A percentile compares a stretch with the other conserved stretches of the same genome.
Evolutionary conservation across 305 asterid species (phyloP).

Genomic region (Rubia balearica): DNA sequence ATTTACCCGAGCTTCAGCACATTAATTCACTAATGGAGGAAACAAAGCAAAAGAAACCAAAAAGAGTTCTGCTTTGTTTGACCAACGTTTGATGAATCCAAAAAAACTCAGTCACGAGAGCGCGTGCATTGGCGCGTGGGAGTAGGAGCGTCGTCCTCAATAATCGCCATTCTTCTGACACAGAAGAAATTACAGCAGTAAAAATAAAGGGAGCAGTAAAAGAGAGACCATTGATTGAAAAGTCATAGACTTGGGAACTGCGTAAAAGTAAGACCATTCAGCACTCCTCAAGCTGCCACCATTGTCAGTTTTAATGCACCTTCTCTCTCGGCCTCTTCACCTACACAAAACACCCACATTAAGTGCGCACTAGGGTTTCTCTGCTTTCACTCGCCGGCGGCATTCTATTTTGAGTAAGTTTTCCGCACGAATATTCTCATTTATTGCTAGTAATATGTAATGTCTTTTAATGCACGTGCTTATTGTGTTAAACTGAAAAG

Average conservation of each 20-base stretch:
- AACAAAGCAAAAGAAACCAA: background rate
- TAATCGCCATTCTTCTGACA: background rate
- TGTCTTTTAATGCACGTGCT: background rate
- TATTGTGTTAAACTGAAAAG: background rate
- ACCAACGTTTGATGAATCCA: background rate
- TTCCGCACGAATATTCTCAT: background rate
- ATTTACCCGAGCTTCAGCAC: background rate
- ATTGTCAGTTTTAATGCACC: background rate
- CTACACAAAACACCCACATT: background rate
- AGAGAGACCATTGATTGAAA: background rate
- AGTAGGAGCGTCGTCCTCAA: background rate
- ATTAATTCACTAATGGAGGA: background rate
- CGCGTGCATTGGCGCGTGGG: background rate
- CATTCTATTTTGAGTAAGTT: slow-evolving; percentile 1
- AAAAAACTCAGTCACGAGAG: background rate
- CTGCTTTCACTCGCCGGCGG: background rate
- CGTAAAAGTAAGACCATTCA: slow-evolving; percentile 9
- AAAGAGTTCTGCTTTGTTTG: background rate
- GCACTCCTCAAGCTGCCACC: slow-evolving; percentile 17
- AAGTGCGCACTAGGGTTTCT: slow-evolving; percentile 9
- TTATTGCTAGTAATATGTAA: background rate
- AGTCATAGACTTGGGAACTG: slow-evolving; percentile 27
- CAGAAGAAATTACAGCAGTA: background rate
- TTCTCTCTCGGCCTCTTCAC: background rate
- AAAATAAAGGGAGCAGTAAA: background rate